A percentile compares a stretch with the other conserved stretches of the same genome.
These are phyloP conservation scores for Pythium pyrilobum DNA, from an alignment of 352 stramenopile species.

Conservation along the genomic window DNA sequence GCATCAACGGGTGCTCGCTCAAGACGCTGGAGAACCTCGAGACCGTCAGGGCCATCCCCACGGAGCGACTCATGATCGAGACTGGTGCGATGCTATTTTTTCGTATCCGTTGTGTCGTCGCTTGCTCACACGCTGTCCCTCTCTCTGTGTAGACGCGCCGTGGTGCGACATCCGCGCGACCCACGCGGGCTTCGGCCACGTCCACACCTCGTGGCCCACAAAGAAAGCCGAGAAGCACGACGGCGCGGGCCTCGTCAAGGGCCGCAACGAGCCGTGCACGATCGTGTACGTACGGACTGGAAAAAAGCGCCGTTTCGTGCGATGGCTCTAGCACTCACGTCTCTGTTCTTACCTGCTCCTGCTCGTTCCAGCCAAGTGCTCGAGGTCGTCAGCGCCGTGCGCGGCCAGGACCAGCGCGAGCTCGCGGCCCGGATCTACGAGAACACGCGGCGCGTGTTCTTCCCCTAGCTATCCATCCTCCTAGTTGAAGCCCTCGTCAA, in stretches of 20 bases:
- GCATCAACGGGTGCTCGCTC: slow-evolving; percentile 96
- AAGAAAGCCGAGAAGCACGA: slow-evolving; percentile 95
- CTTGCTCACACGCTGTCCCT: background rate
- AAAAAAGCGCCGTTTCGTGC: background rate
- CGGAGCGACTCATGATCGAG: slow-evolving; percentile 92
- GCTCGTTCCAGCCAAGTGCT: slow-evolving; percentile 57
- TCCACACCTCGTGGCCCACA: slow-evolving; percentile 85
- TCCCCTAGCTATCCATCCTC: slow-evolving; percentile 9
- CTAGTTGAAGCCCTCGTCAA: slow-evolving; percentile 18
- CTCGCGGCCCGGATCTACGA: slow-evolving; percentile 43
- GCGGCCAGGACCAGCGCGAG: slow-evolving; percentile 38
- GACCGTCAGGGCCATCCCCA: slow-evolving; percentile 88
- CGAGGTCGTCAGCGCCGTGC: slow-evolving; percentile 72
- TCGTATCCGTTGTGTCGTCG: background rate
- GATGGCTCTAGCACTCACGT: too few species aligned
- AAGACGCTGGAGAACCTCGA: slow-evolving; percentile 94
- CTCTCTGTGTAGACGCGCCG: slow-evolving; percentile 78
- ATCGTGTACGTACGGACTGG: slow-evolving; percentile 79
- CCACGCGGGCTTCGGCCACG: slow-evolving; percentile 86
- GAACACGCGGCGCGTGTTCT: slow-evolving; percentile 72
- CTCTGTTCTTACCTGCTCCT: background rate
- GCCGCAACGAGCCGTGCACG: slow-evolving; percentile 93
- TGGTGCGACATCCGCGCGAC: slow-evolving; percentile 96
- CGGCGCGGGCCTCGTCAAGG: slow-evolving; percentile 87
- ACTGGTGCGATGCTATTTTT: slow-evolving; percentile 49